Percentiles rank a stretch among this genome's conserved stretches.
These are phyloP conservation scores for Penicillium sp. DNA, from an alignment of 2,329 filamentous ascomycete species.

Conservation along the genomic window DNA sequence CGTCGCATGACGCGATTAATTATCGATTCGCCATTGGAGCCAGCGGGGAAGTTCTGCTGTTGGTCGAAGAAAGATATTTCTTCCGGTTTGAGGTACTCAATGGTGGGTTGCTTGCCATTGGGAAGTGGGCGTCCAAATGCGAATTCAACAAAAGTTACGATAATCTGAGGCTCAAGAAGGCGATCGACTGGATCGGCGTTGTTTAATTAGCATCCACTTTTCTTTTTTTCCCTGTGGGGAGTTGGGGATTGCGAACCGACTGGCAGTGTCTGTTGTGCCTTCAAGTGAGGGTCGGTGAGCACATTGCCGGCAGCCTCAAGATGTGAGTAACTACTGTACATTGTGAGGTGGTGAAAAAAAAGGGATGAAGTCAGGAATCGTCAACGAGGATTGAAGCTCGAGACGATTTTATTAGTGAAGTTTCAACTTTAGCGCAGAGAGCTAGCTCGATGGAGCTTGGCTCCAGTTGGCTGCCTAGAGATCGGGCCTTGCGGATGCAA, in stretches of 20 bases:
- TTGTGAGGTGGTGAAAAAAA: neutral
- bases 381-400: too few relatives aligned
- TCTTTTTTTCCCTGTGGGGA: neutral
- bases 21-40: constrained; percentile 5
- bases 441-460: neutral
- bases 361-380: too few relatives aligned
- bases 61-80: constrained; percentile 9
- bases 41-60: neutral
- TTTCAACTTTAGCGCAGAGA: neutral
- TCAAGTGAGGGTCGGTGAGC: constrained; percentile 6
- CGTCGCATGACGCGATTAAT: constrained; percentile 8
- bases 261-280: constrained; percentile 13
- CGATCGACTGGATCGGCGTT: constrained; percentile 24
- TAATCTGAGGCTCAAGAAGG: constrained; percentile 27
- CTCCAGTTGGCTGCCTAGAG: neutral
- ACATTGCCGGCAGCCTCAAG: neutral
- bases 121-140: constrained; percentile 11
- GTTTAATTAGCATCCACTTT: neutral
- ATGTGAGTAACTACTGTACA: constrained; percentile 8
- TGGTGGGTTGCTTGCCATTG: constrained; percentile 15
- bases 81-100: constrained; percentile 5
- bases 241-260: constrained; percentile 8
- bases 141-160: constrained; percentile 21
- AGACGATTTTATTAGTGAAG: neutral
- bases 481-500: too few relatives aligned